Evolutionary conservation across 768 basidiomycete species (phyloP), one percentile per base, ranked within the genome.

Genomic region (Podaxis rugospora): DNA sequence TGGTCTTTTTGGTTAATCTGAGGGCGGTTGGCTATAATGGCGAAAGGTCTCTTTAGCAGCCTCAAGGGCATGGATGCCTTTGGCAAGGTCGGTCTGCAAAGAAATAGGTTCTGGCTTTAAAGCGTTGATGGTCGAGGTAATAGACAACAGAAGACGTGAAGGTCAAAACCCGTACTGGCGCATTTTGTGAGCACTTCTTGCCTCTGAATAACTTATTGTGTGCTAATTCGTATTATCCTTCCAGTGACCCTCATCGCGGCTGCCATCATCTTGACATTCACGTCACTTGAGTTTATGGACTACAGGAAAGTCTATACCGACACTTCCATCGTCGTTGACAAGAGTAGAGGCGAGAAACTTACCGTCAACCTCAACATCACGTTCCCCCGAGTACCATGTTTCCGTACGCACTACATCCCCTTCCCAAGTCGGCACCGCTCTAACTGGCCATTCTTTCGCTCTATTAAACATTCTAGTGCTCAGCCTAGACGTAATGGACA

Each of bases 141-240:
- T 59, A 99, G 96, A 99, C 97, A 39, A 93, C 93, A 73, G 97
- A 98, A 71, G 97, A 99, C 80, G 97, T 99, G 64, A 98, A 98
- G 78, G 93, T 99, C 76, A 95, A 95, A 82, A 98, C 97, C 36
- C 86, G 95, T 61, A 93, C 92, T 50, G 95, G 92, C 66, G 96
- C 92, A 66, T 79, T 95, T 67, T 80, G 95, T 96, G 67, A 73
- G 92, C 78, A 51, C 18, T 25, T 27, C 13, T 39, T 54, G 35
- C 39, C 46, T 52, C 49, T 57, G 4, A 21, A 21, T 14, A 25
- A 32, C 9, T 18, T 25, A 14, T 9, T 13, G 18, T 52, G 16
- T 21, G 64, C 55, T 52, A 42, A 52, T 10, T 27, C 5, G 40
- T 39, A 21, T 37, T 32, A 51, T 27, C 32, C 61, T 7, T 63